A percentile compares a stretch with the other conserved stretches of the same genome.
phyloP scores from a whole-genome alignment of 1,284 basidiomycete genomes.

The Cutaneotrichosporon spelunceum region DNA sequence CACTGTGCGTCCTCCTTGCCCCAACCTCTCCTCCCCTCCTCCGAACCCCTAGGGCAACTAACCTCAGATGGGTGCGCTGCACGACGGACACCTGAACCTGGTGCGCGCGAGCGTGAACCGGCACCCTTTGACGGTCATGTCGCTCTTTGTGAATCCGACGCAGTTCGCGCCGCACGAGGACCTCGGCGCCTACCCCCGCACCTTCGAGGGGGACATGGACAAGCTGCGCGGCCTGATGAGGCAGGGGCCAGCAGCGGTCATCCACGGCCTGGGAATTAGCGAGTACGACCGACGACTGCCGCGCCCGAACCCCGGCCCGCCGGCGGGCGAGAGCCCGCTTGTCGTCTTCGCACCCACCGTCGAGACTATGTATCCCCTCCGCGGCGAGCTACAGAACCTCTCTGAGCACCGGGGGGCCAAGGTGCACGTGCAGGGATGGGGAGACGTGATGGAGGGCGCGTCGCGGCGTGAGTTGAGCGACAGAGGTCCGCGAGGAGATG shows the following conservation, averaged over 20 bases:
- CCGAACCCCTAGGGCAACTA: too few species aligned
- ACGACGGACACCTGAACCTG: slow-evolving; percentile 87
- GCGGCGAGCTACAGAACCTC: slow-evolving; percentile 76
- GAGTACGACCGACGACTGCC: slow-evolving; percentile 27
- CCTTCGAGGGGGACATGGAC: slow-evolving; percentile 56
- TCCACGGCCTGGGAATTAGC: slow-evolving; percentile 35
- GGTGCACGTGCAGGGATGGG: slow-evolving; percentile 82
- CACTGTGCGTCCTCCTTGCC: slow-evolving; percentile 54
- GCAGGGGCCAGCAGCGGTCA: slow-evolving; percentile 38
- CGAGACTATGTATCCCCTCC: slow-evolving; percentile 75
- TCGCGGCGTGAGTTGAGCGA: slow-evolving; percentile 44
- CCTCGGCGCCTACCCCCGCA: slow-evolving; percentile 83
- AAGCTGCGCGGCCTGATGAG: slow-evolving; percentile 64
- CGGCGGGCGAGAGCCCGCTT: slow-evolving; percentile 53
- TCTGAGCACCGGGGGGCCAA: slow-evolving; percentile 78
- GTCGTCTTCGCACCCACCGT: slow-evolving; percentile 76
- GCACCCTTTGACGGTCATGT: slow-evolving; percentile 85
- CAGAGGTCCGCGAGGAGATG: too few species aligned
- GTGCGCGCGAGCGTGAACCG: slow-evolving; percentile 64
- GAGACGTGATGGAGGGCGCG: slow-evolving; percentile 53
- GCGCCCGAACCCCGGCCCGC: slow-evolving; percentile 9
- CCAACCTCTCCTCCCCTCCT: too few species aligned
- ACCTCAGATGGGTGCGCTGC: slow-evolving; percentile 81
- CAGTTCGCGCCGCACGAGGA: slow-evolving; percentile 97
- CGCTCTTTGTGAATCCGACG: slow-evolving; percentile 96